phyloP scores from a whole-genome alignment of 352 stramenopile genomes.

The Phytopythium delawarense region DNA sequence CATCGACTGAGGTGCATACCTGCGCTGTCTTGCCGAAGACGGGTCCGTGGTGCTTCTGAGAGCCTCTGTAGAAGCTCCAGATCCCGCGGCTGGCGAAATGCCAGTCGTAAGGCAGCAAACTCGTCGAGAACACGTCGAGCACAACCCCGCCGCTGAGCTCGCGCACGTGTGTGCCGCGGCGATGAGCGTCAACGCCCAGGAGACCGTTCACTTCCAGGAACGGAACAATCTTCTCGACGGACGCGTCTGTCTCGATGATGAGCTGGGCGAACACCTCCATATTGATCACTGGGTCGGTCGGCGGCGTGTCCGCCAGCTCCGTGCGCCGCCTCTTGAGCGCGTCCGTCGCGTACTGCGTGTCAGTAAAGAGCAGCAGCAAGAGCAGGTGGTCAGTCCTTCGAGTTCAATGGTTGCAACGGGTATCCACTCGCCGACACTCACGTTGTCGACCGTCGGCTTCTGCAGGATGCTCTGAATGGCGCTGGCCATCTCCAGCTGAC shows the following conservation, averaged over 20 bases:
- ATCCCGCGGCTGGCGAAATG: slow-evolving; percentile 15
- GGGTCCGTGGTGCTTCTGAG: slow-evolving; percentile 24
- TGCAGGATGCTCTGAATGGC: slow-evolving; percentile 23
- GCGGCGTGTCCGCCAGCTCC: background rate
- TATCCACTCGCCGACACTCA: background rate
- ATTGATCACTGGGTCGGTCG: slow-evolving; percentile 7
- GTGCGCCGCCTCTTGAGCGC: background rate
- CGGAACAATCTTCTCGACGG: slow-evolving; percentile 16
- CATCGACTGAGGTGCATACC: slow-evolving; percentile 9
- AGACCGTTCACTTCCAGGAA: slow-evolving; percentile 25
- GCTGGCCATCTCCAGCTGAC: slow-evolving; percentile 40
- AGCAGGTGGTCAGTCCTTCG: no score
- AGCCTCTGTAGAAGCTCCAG: slow-evolving; percentile 29
- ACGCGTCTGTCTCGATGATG: slow-evolving; percentile 21
- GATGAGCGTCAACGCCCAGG: slow-evolving; percentile 14
- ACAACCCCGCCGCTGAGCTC: slow-evolving; percentile 23
- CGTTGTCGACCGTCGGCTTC: background rate
- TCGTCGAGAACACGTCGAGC: slow-evolving; percentile 32
- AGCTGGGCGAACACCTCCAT: slow-evolving; percentile 26
- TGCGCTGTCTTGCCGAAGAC: slow-evolving; percentile 25
- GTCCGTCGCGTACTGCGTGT: slow-evolving; percentile 12
- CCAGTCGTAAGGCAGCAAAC: slow-evolving; percentile 26
- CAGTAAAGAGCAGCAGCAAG: no score
- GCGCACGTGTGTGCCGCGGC: slow-evolving; percentile 19
- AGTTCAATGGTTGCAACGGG: background rate